These are phyloP conservation scores for Solanum piurae DNA, from an alignment of 257 asterid genomes.

Conservation along the genomic window DNA sequence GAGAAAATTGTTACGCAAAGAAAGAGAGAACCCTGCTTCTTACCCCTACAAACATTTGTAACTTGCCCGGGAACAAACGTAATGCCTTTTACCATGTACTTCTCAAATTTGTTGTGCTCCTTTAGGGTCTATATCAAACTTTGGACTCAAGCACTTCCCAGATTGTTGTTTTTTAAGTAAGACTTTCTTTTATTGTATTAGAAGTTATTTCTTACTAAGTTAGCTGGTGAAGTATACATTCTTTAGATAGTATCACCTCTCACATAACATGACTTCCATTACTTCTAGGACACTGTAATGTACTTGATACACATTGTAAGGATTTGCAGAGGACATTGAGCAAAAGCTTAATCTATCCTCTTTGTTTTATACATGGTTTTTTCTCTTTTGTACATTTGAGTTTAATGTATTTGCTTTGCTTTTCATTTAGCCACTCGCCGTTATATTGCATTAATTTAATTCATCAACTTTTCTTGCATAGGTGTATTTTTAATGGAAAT, in stretches of 20 bases:
- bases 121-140: not conserved
- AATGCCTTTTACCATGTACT: not conserved
- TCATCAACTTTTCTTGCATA: conserved; percentile 7
- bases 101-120: not conserved
- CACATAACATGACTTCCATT: not conserved
- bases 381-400: not conserved
- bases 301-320: not conserved
- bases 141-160: not conserved
- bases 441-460: not conserved
- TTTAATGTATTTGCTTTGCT: not conserved
- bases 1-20: not conserved
- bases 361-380: not conserved
- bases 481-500: conserved; percentile 94
- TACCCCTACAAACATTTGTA: not conserved
- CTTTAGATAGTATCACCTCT: not conserved
- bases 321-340: not conserved
- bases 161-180: not conserved
- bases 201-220: not conserved
- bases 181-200: not conserved
- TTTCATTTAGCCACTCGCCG: not conserved
- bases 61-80: not conserved
- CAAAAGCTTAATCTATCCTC: not conserved
- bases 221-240: not conserved
- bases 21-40: not conserved
- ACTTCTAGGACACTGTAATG: not conserved